These are phyloP conservation scores for Vitellaria paradoxa DNA, from an alignment of 179 eudicot genomes.

Conservation along the genomic window DNA sequence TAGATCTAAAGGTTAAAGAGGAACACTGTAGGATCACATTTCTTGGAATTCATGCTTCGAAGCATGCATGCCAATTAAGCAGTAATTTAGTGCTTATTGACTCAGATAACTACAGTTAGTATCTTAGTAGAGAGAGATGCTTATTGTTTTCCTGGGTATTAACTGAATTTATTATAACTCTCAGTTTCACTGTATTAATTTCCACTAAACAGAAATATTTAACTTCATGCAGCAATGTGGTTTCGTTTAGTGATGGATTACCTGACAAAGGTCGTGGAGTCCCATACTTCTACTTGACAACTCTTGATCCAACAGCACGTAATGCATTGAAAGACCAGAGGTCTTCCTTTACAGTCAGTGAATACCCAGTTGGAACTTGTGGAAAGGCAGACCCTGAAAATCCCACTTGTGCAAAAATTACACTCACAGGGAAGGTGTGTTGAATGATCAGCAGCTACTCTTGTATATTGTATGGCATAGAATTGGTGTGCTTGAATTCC, in stretches of 20 bases:
- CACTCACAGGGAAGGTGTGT: constrained; percentile 84
- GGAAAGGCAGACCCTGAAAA: constrained; percentile 80
- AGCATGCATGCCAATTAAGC: not conserved
- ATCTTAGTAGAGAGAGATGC: not conserved
- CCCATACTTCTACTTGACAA: constrained; percentile 85
- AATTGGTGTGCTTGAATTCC: not conserved
- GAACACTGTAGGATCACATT: not conserved
- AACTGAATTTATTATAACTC: not conserved
- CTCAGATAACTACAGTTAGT: not conserved
- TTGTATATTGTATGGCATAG: not conserved
- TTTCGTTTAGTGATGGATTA: constrained; percentile 83
- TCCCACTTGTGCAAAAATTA: constrained; percentile 86
- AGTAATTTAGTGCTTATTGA: not conserved
- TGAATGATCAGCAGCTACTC: not conserved
- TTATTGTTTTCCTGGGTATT: not conserved
- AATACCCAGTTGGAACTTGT: constrained; percentile 78
- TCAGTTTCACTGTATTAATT: not conserved
- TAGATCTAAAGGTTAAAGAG: not conserved
- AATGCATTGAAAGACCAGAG: constrained; percentile 79
- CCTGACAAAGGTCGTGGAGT: constrained; percentile 68
- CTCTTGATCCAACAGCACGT: constrained; percentile 86
- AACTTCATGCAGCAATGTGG: constrained; percentile 67
- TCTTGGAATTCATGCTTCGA: not conserved
- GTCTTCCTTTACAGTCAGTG: constrained; percentile 77
- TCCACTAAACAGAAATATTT: not conserved